Evolutionary conservation across 192 early-diverging fungal genomes (phyloP).

Genomic region (Coemansia sp.): DNA sequence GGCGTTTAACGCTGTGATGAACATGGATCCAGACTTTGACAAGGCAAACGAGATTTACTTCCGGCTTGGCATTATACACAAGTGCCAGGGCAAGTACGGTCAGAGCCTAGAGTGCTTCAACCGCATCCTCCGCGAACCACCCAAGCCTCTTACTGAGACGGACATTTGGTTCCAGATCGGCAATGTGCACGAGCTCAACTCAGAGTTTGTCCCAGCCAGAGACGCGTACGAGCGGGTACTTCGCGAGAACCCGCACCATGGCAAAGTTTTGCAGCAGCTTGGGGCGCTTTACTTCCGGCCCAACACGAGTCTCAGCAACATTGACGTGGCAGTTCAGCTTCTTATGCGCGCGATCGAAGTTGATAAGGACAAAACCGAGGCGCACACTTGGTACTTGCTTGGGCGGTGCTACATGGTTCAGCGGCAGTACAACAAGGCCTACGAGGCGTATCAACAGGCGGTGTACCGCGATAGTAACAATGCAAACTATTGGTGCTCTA

Average conservation of each 20-base stretch:
- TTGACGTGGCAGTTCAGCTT: slow-evolving; percentile 80
- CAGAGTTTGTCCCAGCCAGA: slow-evolving; percentile 78
- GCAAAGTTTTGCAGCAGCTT: slow-evolving; percentile 94
- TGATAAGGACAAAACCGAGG: slow-evolving; percentile 80
- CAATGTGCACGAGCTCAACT: slow-evolving; percentile 93
- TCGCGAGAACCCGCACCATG: slow-evolving; percentile 85
- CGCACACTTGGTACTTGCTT: slow-evolving; percentile 93
- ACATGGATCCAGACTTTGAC: slow-evolving; percentile 95
- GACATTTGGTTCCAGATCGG: slow-evolving; percentile 99
- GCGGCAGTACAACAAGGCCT: slow-evolving; percentile 92
- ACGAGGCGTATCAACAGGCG: slow-evolving; percentile 97
- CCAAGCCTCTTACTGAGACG: slow-evolving; percentile 90
- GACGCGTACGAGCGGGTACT: slow-evolving; percentile 94
- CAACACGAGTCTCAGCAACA: slow-evolving; percentile 79
- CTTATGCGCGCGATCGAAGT: slow-evolving; percentile 83
- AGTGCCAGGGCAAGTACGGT: slow-evolving; percentile 59
- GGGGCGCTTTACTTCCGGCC: slow-evolving; percentile 97
- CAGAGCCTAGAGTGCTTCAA: slow-evolving; percentile 78
- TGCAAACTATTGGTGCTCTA: slow-evolving; percentile 98
- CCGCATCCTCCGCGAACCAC: slow-evolving; percentile 83
- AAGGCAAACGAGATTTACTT: slow-evolving; percentile 99
- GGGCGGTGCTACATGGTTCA: slow-evolving; percentile 97
- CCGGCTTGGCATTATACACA: slow-evolving; percentile 97
- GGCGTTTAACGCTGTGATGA: slow-evolving; percentile 91
- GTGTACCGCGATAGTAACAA: slow-evolving; percentile 92